Conservation (phyloP, 2,329 filamentous ascomycete genomes). For the Ramularia collo-cygni region DNA sequence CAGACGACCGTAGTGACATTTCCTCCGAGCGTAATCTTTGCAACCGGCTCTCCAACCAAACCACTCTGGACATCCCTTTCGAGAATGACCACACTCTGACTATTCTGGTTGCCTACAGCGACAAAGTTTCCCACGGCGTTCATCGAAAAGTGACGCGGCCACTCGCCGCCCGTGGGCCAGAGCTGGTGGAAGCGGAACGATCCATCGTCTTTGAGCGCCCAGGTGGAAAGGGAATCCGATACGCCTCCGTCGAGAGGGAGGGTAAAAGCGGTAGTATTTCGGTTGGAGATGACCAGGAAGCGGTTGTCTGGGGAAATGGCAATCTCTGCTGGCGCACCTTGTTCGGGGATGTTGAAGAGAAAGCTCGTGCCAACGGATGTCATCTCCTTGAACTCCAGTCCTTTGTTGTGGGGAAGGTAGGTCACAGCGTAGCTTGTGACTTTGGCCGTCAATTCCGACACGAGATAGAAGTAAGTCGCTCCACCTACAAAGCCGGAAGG, state of each 20-base stretch:
- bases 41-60: constrained; percentile 46
- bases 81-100: constrained; percentile 55
- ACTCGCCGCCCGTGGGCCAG: constrained; percentile 56
- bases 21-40: constrained; percentile 24
- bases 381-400: constrained; percentile 41
- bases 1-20: constrained; percentile 33
- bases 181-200: constrained; percentile 49
- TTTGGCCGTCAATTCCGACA: constrained; percentile 47
- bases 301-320: constrained; percentile 44
- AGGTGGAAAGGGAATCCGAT: constrained; percentile 58
- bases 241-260: constrained; percentile 38
- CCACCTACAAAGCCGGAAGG: constrained; percentile 22
- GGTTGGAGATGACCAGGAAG: constrained; percentile 62
- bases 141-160: constrained; percentile 61
- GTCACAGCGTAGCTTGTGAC: constrained; percentile 43
- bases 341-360: constrained; percentile 36
- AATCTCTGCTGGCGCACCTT: constrained; percentile 52
- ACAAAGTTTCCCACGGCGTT: constrained; percentile 58
- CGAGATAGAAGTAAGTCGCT: constrained; percentile 32
- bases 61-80: constrained; percentile 55
- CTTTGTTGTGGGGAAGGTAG: constrained; percentile 36
- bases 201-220: constrained; percentile 53
- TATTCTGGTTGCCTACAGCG: constrained; percentile 59
- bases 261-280: constrained; percentile 52
- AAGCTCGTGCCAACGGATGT: constrained; percentile 43